phyloP scores from a whole-genome alignment of 1,139 yeast species.

The Eremothecium sinecaudum region DNA sequence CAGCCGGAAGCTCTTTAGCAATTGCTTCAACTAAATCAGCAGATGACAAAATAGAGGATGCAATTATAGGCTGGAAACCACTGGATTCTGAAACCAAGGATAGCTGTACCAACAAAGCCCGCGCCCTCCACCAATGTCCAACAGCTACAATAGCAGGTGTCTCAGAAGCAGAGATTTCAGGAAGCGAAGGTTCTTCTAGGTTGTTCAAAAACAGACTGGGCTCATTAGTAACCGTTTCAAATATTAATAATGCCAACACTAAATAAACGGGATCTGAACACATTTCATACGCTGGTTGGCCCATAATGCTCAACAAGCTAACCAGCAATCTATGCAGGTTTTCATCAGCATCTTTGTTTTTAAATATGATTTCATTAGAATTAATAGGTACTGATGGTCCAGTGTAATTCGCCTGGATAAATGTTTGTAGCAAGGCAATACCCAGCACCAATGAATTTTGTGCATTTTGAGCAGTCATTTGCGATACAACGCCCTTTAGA shows the following conservation, averaged over 20 bases:
- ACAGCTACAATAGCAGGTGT: slow-evolving; percentile 36
- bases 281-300: slow-evolving; percentile 56
- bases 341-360: slow-evolving; percentile 8
- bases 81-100: slow-evolving; percentile 55
- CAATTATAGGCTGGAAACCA: slow-evolving; percentile 32
- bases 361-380: slow-evolving; percentile 28
- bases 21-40: slow-evolving; percentile 24
- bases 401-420: slow-evolving; percentile 69
- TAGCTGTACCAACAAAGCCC: slow-evolving; percentile 54
- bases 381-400: slow-evolving; percentile 58
- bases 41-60: slow-evolving; percentile 27
- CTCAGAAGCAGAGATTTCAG: slow-evolving; percentile 20
- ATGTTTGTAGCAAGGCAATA: slow-evolving; percentile 54
- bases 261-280: slow-evolving; percentile 47
- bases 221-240: slow-evolving; percentile 40
- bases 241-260: slow-evolving; percentile 39
- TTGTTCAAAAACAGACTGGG: slow-evolving; percentile 25
- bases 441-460: slow-evolving; percentile 32
- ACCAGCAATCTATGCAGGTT: slow-evolving; percentile 26
- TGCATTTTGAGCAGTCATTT: slow-evolving; percentile 5
- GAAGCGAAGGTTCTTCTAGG: slow-evolving; percentile 20
- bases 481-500: slow-evolving; percentile 5
- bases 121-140: slow-evolving; percentile 62
- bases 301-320: slow-evolving; percentile 42
- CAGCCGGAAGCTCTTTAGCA: slow-evolving; percentile 23